These are phyloP conservation scores for Haematococcus lacustris DNA, from an alignment of 139 green algal genomes.

Conservation along the genomic window DNA sequence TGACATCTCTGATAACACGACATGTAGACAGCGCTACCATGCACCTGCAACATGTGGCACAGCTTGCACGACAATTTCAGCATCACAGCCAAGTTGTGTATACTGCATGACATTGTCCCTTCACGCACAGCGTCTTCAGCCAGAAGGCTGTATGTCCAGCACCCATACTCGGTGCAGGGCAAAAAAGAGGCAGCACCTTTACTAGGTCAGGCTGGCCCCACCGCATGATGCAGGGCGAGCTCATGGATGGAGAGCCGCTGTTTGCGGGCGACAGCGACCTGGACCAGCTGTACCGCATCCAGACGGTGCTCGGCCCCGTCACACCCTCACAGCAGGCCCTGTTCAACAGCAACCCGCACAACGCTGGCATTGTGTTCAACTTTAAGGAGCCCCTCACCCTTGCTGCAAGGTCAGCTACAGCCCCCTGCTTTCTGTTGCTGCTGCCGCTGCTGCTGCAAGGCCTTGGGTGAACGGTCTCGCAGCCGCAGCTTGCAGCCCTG, in stretches of 20 bases:
- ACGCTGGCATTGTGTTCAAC: constrained; percentile 41
- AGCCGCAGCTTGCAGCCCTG: neutral
- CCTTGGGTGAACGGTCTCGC: neutral
- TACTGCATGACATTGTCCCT: too few relatives aligned
- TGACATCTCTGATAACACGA: too few relatives aligned
- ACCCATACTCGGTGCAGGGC: too few relatives aligned
- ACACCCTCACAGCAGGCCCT: constrained; percentile 21
- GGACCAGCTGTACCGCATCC: constrained; percentile 57
- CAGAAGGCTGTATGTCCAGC: too few relatives aligned
- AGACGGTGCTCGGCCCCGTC: constrained; percentile 41
- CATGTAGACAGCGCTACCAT: too few relatives aligned
- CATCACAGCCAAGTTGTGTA: too few relatives aligned
- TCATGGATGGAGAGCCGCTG: constrained; percentile 53
- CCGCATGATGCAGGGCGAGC: constrained; percentile 33
- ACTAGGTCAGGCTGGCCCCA: neutral
- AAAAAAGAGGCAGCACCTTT: too few relatives aligned
- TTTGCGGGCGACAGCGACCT: constrained; percentile 56
- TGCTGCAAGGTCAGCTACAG: constrained; percentile 1
- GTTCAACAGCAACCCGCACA: constrained; percentile 35
- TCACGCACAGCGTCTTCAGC: too few relatives aligned
- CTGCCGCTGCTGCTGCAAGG: too few relatives aligned
- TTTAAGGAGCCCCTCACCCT: constrained; percentile 30
- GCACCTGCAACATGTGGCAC: too few relatives aligned
- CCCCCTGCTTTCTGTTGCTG: neutral
- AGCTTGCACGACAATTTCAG: too few relatives aligned